phyloP scores from a whole-genome alignment of 768 basidiomycete genomes.

The Sarcomyxa edulis region DNA sequence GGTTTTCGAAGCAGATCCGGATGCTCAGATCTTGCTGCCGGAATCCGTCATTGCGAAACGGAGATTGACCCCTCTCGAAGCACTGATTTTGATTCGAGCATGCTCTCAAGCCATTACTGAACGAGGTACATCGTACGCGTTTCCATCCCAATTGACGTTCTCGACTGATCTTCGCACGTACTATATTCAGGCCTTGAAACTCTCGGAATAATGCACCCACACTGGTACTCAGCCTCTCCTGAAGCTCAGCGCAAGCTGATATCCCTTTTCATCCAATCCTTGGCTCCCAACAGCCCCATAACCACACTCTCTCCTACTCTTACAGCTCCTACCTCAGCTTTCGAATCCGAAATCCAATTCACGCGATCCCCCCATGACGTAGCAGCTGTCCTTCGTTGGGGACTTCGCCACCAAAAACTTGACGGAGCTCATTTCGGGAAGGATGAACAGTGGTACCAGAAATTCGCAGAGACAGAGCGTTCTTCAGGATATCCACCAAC shows the following conservation, averaged over 20 bases:
- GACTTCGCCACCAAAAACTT: conserved; percentile 65
- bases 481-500: conserved; percentile 52
- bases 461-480: conserved; percentile 58
- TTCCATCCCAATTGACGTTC: neutral
- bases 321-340: conserved; percentile 40
- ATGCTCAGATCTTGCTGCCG: conserved; percentile 37
- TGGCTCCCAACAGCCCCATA: conserved; percentile 39
- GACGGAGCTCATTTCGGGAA: conserved; percentile 58
- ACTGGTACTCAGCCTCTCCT: conserved; percentile 75
- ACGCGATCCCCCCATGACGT: conserved; percentile 71
- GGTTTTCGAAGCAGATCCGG: conserved; percentile 57
- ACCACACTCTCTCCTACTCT: conserved; percentile 49
- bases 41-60: conserved; percentile 54
- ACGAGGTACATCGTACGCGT: conserved; percentile 42
- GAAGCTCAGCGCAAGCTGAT: conserved; percentile 64
- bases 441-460: conserved; percentile 58
- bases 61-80: conserved; percentile 56
- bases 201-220: conserved; percentile 80
- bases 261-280: conserved; percentile 66
- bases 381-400: conserved; percentile 80
- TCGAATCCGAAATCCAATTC: conserved; percentile 61
- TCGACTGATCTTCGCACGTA: neutral
- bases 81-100: conserved; percentile 57
- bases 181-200: conserved; percentile 62
- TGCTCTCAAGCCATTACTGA: conserved; percentile 65